A percentile compares a stretch with the other conserved stretches of the same genome.
Conservation (phyloP, 108 stramenopile genomes). For the Heterococcus sp. region DNA sequence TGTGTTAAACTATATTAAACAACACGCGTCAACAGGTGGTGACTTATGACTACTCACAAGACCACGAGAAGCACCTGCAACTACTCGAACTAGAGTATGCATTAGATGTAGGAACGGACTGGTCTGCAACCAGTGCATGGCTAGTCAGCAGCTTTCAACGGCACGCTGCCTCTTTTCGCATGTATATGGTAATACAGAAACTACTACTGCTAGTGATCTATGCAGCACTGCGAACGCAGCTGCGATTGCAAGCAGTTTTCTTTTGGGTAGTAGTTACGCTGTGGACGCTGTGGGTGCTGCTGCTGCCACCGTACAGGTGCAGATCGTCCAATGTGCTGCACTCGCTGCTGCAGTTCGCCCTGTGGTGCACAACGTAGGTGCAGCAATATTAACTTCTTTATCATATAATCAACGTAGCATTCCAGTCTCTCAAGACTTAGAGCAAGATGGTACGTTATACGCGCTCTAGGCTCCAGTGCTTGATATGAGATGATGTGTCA, state of each 20-base stretch:
- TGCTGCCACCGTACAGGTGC: no score
- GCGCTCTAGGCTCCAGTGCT: no score
- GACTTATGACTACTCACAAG: not conserved
- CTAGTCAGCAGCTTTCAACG: conserved; percentile 31
- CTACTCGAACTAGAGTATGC: not conserved
- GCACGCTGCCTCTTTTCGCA: conserved; percentile 6
- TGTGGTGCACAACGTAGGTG: no score
- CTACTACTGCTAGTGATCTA: conserved; percentile 13
- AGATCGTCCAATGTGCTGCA: no score
- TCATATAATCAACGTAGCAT: no score
- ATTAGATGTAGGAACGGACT: conserved; percentile 26
- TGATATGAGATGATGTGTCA: no score
- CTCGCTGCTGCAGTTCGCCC: no score
- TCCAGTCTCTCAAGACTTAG: no score
- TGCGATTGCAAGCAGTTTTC: conserved; percentile 12
- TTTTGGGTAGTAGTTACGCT: conserved; percentile 27
- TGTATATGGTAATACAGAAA: not conserved
- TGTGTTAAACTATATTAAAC: not conserved
- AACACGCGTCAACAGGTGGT: not conserved
- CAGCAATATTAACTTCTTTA: no score
- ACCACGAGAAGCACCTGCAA: not conserved
- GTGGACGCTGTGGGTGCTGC: conserved; percentile 27
- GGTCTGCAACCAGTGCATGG: conserved; percentile 13
- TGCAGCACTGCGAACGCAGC: conserved; percentile 2
- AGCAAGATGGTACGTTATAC: no score